Conservation (phyloP, 139 green algal species). For the Chlorella sorokiniana region DNA sequence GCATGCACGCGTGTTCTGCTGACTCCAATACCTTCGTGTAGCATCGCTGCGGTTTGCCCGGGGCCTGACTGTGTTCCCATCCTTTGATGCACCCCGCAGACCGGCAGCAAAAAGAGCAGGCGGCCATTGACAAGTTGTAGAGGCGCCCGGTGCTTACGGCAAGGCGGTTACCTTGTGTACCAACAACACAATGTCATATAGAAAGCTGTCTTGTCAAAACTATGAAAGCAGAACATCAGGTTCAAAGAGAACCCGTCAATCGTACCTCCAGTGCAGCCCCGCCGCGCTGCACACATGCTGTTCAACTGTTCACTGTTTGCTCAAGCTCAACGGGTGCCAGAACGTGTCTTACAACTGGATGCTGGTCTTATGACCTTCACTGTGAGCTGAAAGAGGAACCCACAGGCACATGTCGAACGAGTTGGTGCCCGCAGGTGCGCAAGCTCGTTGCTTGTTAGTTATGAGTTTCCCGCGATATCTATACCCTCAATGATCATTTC, state of each 20-base stretch:
- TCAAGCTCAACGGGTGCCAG: not conserved
- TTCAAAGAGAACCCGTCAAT: no score
- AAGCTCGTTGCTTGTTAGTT: not conserved
- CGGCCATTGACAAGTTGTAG: slow-evolving; percentile 4
- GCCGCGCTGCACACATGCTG: not conserved
- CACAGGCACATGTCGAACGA: not conserved
- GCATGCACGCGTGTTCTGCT: not conserved
- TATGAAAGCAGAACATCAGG: no score
- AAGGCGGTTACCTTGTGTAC: not conserved
- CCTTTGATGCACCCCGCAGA: no score
- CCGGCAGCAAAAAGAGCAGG: slow-evolving; percentile 22
- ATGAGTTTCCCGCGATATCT: no score
- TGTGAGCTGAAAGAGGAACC: not conserved
- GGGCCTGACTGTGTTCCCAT: no score
- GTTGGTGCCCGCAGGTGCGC: not conserved
- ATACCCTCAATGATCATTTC: not conserved
- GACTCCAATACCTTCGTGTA: no score
- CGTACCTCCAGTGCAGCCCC: no score
- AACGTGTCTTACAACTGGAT: not conserved
- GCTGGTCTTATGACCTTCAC: no score
- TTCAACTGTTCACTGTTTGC: not conserved
- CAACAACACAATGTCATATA: not conserved
- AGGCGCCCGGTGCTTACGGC: not conserved
- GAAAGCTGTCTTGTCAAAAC: not conserved
- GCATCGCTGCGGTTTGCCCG: no score